These are phyloP conservation scores for Daldinia caldariorum DNA, from an alignment of 495 filamentous ascomycete genomes.

Conservation along the genomic window DNA sequence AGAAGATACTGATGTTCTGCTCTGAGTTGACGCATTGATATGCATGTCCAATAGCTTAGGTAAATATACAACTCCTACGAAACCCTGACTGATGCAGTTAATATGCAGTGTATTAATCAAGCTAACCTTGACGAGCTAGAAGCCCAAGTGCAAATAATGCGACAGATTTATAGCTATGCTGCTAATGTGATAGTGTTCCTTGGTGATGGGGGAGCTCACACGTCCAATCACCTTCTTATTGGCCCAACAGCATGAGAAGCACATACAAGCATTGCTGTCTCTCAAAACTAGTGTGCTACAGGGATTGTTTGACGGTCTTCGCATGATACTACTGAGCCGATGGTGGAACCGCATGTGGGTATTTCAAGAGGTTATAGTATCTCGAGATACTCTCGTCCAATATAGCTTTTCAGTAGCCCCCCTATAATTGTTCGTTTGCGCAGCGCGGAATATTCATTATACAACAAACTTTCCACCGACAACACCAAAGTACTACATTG, in stretches of 20 bases:
- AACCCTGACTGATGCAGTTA: neutral
- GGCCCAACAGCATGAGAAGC: neutral
- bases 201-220: neutral
- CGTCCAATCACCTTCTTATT: neutral
- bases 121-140: neutral
- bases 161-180: neutral
- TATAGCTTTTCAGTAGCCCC: neutral
- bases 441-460: neutral
- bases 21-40: neutral
- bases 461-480: neutral
- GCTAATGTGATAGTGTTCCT: neutral
- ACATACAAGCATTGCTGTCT: neutral
- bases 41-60: neutral
- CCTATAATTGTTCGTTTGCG: neutral
- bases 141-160: neutral
- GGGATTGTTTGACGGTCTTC: neutral
- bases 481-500: neutral
- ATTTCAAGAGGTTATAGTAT: neutral
- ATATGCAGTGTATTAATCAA: neutral
- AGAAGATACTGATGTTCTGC: neutral
- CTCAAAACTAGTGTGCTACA: neutral
- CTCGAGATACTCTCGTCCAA: neutral
- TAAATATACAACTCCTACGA: neutral
- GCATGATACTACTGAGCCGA: neutral
- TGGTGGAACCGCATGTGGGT: constrained; percentile 4